Percentiles rank a stretch among this genome's conserved stretches.
phyloP scores from a whole-genome alignment of 2,329 filamentous ascomycete genomes.

The Aspergillus alliaceus region DNA sequence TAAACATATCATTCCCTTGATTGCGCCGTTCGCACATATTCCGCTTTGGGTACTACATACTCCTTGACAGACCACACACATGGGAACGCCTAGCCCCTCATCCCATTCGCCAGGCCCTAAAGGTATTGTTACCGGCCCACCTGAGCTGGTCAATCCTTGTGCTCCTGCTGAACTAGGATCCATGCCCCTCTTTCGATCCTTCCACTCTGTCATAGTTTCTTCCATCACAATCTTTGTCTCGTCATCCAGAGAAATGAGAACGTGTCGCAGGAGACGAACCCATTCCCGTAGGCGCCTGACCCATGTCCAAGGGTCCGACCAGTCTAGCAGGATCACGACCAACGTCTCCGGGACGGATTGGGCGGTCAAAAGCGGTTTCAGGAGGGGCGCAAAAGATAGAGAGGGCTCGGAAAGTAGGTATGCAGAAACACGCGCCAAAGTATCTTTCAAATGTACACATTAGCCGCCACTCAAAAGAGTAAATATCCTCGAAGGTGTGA shows the following conservation, averaged over 20 bases:
- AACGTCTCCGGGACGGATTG: constrained; percentile 82
- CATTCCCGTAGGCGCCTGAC: constrained; percentile 84
- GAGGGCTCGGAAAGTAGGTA: constrained; percentile 87
- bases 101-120: constrained; percentile 91
- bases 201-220: constrained; percentile 78
- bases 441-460: constrained; percentile 57
- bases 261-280: constrained; percentile 78
- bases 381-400: constrained; percentile 75
- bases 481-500: constrained; percentile 1
- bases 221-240: constrained; percentile 83
- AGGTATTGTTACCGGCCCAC: constrained; percentile 70
- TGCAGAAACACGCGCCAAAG: constrained; percentile 81
- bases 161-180: constrained; percentile 59
- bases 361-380: constrained; percentile 80
- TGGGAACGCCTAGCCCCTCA: constrained; percentile 78
- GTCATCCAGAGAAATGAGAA: constrained; percentile 70
- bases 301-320: constrained; percentile 93
- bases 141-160: constrained; percentile 56
- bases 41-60: constrained; percentile 50
- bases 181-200: constrained; percentile 68
- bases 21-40: neutral
- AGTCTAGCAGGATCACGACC: constrained; percentile 89
- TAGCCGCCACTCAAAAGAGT: constrained; percentile 3
- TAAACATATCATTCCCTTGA: constrained; percentile 16
- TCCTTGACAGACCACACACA: constrained; percentile 96